Base-by-base conservation (phyloP, 805 yeast genomes). In the Kregervanrija pseudodelftensis region DNA sequence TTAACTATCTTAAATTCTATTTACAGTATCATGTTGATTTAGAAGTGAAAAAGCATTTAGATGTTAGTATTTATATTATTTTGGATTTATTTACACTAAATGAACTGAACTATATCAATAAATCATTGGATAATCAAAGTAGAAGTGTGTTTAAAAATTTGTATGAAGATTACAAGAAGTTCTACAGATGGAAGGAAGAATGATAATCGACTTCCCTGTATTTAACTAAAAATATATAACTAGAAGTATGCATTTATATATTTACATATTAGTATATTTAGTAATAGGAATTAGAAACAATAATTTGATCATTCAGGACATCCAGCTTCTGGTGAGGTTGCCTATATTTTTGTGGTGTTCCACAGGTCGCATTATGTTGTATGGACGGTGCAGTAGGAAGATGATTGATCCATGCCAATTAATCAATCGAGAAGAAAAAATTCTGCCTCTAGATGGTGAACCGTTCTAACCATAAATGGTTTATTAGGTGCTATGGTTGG, bases 161-260 rank as follows among this genome's bases (percentile, higher is more conserved):
- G 36, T 87, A 85, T 54, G 76, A 77, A 8, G 86, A 83, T 49
- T 91, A 87, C 66, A 78, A 76, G 59, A 80, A 74, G 57, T 73
- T 71, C 48, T 96, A 95, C 40, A 85, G 84, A 61, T 90, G 96
- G 96, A 77, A 67, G 46, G 87, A 79, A 49, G 74, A 72, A 40
- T 77, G 59, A 41, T 3, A 7, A 7, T 22, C 2, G 7, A 22
- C 8, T 22, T 22, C 28, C 2, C 28, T 22, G 28, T 5, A 22
- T 22, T 22, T 5, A 22, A 22, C 2, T 22, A 22, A 7, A 22
- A 4, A 22, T 22, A 22, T 22, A 22, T 22, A 22, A 5, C 7
- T 22, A 22, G n/a, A n/a, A n/a, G n/a, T n/a, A n/a, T n/a, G n/a
- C n/a, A n/a, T n/a, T n/a, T n/a, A n/a, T n/a, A n/a, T n/a, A n/a